Evolutionary conservation across 208 protist genomes (phyloP).

Genomic region (Leishmania major): DNA sequence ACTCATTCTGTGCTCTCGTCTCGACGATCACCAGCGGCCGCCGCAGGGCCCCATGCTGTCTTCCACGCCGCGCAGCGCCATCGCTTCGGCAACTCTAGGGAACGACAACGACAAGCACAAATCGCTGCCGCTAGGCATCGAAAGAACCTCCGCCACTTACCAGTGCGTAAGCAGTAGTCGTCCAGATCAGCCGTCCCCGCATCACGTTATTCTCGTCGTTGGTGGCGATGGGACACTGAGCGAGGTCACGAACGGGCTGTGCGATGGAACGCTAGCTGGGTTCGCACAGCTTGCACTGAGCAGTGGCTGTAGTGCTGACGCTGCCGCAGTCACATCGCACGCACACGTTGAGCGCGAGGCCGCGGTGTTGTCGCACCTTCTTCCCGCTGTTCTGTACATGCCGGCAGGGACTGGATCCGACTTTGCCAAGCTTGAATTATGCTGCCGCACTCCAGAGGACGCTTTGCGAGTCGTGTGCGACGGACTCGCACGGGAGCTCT

Average conservation of each 20-base stretch:
- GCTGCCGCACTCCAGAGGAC: conserved; percentile 45
- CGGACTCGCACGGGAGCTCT: conserved; percentile 8
- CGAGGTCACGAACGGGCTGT: conserved; percentile 80
- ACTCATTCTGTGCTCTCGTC: conserved; percentile 17
- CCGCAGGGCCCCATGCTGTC: not conserved
- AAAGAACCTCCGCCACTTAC: not conserved
- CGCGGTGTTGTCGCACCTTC: conserved; percentile 56
- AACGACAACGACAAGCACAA: too few relatives aligned
- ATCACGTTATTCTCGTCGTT: conserved; percentile 55
- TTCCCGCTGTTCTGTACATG: conserved; percentile 70
- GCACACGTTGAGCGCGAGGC: conserved; percentile 47
- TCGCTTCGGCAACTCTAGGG: not conserved
- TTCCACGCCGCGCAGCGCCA: not conserved
- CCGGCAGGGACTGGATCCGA: conserved; percentile 73
- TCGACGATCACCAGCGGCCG: not conserved
- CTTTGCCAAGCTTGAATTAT: conserved; percentile 73
- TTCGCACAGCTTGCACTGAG: not conserved
- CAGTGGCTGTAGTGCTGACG: not conserved
- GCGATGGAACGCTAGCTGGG: conserved; percentile 46
- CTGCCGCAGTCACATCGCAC: conserved; percentile 25
- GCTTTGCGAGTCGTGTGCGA: conserved; percentile 40
- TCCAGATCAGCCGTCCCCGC: not conserved
- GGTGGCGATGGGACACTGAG: conserved; percentile 85
- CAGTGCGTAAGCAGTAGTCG: not conserved
- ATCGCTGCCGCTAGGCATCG: not conserved